Base-by-base conservation (phyloP, 768 basidiomycete genomes). In the Russula dissimulans region DNA sequence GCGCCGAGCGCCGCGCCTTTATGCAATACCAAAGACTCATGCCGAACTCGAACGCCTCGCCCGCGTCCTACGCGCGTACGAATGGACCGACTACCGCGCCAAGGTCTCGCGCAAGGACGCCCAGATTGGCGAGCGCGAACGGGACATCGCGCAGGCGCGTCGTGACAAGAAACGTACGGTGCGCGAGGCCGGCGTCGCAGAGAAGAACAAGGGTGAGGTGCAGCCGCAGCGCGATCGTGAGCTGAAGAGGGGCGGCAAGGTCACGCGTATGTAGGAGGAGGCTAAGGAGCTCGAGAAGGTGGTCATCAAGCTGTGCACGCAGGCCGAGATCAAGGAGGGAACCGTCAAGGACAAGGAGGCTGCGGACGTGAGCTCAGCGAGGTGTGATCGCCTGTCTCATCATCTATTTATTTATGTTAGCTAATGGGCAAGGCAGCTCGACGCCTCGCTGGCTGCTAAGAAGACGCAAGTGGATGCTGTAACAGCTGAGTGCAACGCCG, bases 181-280 rank as follows among this genome's bases (percentile, higher is more conserved):
- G 43, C 77, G 77, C 51, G 89, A 89, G 57, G 73, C 75, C 29
- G 77, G 79, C 54, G 80, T 77, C 0, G 86, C 87, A 8, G 89
- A 94, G 73, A 82, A 79, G 65, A 85, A 87, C 62, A 71, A 79
- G 46, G 75, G 73, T 43, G 78, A 79, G 18, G 89, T 97, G 22
- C 79, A 82, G 60, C 83, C 83, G 74, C 82, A 84, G 70, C 76
- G 92, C 32, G 91, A 97, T 54, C 83, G 83, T 65, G 97, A 99
- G 73, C 78, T 94, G 71, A 84, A 83, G 68, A 97, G 95, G 69
- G 95, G 93, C 1, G 97, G 97, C 1, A 97, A 89, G 73, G 77
- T 95, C 65, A 90, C 89, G 71, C 85, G 86, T 63, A 75, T 95
- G 64, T 88, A 94, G 66, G 89, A 90, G 39, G 81, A 86, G 14